Evolutionary conservation across 805 yeast species (phyloP), one percentile per base, ranked within the genome.

Genomic region (Yarrowia divulgata): DNA sequence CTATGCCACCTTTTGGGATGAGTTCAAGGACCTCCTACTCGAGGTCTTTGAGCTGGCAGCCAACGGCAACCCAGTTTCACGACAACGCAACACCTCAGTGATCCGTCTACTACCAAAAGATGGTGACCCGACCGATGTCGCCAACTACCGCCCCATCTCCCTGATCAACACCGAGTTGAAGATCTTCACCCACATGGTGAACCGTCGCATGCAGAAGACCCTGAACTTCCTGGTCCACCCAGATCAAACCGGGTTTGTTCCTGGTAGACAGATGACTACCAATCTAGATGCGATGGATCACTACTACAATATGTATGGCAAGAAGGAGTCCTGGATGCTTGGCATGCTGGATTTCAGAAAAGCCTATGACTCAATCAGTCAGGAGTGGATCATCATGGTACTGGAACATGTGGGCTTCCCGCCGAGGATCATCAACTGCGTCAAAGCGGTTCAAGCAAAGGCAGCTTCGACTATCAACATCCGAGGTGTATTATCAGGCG

Each of bases 161-260:
- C 13, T 37, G 13, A 37, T 37, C 13, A 37, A 37, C 40, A 37
- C 40, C 8, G 13, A 37, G 40, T 13, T 37, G 40, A 37, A 37
- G 13, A 10, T 37, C 40, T 37, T 37, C 40, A 37, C 40, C 13
- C 6, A 16, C 45, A 42, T 42, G n/a, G 19, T 42, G 19, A 42
- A 42, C 23, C 19, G 19, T 16, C 19, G 45, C 19, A 16, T 42
- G 18, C 45, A 42, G 9, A 42, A 42, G 9, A 16, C 19, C 18
- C 45, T 42, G 19, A n/a, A 42, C 45, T 16, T 42, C 19, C 45
- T 42, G 45, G 19, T 42, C 45, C 45, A 42, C 45, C 45, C 45
- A 8, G 18, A 10, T n/a, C 45, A 42, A 19, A 16, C 45, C 9
- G 45, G 45, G 3, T 42, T 42, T 13, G 45, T 42, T 16, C 45